Percentiles rank a stretch among this genome's conserved stretches.
These are phyloP conservation scores for Sclerotinia borealis DNA, from an alignment of 2,329 filamentous ascomycete species.

Conservation along the genomic window DNA sequence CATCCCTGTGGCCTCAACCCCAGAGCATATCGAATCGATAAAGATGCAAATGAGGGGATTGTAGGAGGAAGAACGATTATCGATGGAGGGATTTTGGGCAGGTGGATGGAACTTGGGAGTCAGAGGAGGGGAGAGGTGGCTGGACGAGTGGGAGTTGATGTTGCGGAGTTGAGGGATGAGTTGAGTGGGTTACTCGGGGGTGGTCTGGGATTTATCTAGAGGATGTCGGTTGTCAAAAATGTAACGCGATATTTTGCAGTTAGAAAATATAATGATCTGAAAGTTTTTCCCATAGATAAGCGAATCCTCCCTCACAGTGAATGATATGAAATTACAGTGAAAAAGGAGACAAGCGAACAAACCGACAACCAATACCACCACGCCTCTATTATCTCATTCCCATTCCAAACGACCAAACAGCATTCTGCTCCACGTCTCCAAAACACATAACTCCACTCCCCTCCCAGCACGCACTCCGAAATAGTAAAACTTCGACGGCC, in stretches of 20 bases:
- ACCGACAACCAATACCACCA: no score
- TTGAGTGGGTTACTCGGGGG: conserved; percentile 58
- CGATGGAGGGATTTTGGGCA: conserved; percentile 67
- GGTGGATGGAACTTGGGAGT: conserved; percentile 71
- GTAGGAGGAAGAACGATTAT: conserved; percentile 47
- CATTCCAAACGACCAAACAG: neutral
- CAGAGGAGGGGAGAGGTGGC: conserved; percentile 68
- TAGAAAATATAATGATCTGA: neutral
- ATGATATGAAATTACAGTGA: no score
- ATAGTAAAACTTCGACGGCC: neutral
- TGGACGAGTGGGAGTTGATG: conserved; percentile 62
- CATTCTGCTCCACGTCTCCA: neutral
- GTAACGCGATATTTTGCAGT: neutral
- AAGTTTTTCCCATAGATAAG: no score
- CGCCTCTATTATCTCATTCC: no score
- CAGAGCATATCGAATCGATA: conserved; percentile 65
- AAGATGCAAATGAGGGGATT: conserved; percentile 39
- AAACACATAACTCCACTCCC: neutral
- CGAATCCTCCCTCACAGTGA: no score
- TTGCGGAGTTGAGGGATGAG: conserved; percentile 64
- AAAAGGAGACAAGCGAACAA: neutral
- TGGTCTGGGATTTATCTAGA: neutral
- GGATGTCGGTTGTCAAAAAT: neutral
- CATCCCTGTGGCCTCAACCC: conserved; percentile 78
- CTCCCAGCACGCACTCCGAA: no score